Conservation (phyloP, 73 alveolate genomes). For the Stentor roeselii region DNA sequence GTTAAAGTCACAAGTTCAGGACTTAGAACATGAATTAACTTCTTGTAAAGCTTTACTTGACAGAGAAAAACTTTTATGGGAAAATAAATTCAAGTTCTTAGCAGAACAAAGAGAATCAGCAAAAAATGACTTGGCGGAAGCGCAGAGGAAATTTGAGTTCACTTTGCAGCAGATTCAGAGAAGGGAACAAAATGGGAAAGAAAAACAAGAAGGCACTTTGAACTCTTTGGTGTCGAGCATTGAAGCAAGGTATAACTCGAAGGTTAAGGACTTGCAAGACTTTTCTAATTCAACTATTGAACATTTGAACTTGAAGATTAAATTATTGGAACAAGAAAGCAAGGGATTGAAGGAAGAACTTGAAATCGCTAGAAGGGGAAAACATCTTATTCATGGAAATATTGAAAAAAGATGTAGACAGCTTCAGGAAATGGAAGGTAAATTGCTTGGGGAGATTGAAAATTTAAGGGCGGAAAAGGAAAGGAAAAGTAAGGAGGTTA, state of each 20-base stretch:
- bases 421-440: not conserved
- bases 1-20: not conserved
- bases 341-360: not conserved
- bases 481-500: not conserved
- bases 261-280: constrained; percentile 28
- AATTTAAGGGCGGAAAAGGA: not conserved
- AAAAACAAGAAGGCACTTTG: constrained; percentile 12
- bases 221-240: not conserved
- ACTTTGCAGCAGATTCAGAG: constrained; percentile 24
- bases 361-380: constrained; percentile 22
- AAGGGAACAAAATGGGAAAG: constrained; percentile 24
- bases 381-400: not conserved
- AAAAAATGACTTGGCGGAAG: constrained; percentile 3
- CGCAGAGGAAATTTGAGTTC: constrained; percentile 25
- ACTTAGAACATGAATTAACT: not conserved
- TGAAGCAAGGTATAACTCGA: constrained; percentile 1
- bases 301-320: not conserved
- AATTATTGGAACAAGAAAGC: not conserved
- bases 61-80: constrained; percentile 28
- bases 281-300: not conserved
- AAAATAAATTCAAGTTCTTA: constrained; percentile 18
- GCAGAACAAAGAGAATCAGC: constrained; percentile 24
- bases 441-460: not conserved
- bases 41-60: not conserved
- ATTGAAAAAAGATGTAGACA: not conserved